Conservation (phyloP, 202 grass and related monocot genomes). For the Zoysia matrella region DNA sequence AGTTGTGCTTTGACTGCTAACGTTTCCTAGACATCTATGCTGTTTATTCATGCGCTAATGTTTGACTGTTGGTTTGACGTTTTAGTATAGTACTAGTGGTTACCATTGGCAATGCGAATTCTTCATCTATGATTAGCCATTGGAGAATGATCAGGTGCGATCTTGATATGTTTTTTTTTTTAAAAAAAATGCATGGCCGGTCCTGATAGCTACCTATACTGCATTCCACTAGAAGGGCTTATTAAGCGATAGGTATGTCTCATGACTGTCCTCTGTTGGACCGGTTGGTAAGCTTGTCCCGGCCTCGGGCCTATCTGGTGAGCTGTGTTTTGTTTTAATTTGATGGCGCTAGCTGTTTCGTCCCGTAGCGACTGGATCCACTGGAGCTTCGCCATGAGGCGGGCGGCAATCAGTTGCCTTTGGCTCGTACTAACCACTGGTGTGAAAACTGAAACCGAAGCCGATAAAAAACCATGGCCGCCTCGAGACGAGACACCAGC, state of each 20-base stretch:
- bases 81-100: neutral
- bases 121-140: too few relatives aligned
- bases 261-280: slow-evolving; percentile 21
- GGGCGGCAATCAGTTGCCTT: slow-evolving; percentile 36
- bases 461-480: neutral
- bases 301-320: slow-evolving; percentile 31
- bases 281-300: slow-evolving; percentile 35
- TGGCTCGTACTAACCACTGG: slow-evolving; percentile 34
- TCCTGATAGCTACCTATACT: neutral
- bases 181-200: neutral
- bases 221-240: neutral
- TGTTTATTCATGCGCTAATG: neutral
- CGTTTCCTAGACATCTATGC: neutral
- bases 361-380: slow-evolving; percentile 40
- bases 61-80: neutral
- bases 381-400: neutral
- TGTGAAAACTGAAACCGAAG: slow-evolving; percentile 6
- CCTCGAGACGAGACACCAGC: neutral
- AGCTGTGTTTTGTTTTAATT: slow-evolving; percentile 37
- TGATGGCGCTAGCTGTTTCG: slow-evolving; percentile 32
- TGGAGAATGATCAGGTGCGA: neutral
- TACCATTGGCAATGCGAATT: neutral
- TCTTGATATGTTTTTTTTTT: neutral
- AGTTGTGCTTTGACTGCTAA: slow-evolving; percentile 34
- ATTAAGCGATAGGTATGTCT: neutral